Conservation (phyloP, 2,329 filamentous ascomycete species). For the Pezicula radicicola region DNA sequence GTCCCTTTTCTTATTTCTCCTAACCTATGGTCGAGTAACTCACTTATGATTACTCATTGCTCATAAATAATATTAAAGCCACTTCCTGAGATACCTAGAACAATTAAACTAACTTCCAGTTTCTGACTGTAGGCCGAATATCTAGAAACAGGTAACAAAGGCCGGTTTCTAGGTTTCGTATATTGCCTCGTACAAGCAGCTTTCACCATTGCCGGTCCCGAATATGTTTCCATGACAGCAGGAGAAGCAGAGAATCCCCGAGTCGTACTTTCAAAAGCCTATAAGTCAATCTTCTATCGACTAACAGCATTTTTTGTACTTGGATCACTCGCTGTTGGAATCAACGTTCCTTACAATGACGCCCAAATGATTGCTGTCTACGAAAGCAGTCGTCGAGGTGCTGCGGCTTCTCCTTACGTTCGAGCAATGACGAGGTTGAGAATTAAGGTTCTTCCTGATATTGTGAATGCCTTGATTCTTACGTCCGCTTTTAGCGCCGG, state of each 20-base stretch:
- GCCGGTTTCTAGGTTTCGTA: conserved; percentile 58
- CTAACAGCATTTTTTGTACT: conserved; percentile 69
- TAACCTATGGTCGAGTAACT: no score
- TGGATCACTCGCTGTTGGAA: conserved; percentile 54
- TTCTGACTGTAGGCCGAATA: conserved; percentile 30
- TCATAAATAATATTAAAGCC: no score
- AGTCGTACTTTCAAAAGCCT: conserved; percentile 63
- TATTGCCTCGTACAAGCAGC: conserved; percentile 58
- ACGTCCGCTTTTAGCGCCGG: conserved; percentile 51
- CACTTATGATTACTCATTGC: no score
- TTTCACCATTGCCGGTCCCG: conserved; percentile 57
- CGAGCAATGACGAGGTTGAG: conserved; percentile 51
- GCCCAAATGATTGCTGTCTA: conserved; percentile 51
- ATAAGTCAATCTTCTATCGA: conserved; percentile 71
- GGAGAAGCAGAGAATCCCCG: conserved; percentile 66
- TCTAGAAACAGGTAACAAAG: conserved; percentile 49
- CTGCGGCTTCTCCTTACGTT: conserved; percentile 50
- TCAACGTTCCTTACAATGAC: conserved; percentile 50
- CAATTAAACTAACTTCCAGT: no score
- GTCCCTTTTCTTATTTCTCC: no score
- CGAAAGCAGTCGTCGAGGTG: conserved; percentile 40
- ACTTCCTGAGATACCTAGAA: no score
- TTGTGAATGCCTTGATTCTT: conserved; percentile 59
- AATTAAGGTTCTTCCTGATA: conserved; percentile 52
- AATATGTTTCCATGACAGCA: conserved; percentile 37